These are phyloP conservation scores for Trametes meyenii DNA, from an alignment of 768 basidiomycete species.

Conservation along the genomic window DNA sequence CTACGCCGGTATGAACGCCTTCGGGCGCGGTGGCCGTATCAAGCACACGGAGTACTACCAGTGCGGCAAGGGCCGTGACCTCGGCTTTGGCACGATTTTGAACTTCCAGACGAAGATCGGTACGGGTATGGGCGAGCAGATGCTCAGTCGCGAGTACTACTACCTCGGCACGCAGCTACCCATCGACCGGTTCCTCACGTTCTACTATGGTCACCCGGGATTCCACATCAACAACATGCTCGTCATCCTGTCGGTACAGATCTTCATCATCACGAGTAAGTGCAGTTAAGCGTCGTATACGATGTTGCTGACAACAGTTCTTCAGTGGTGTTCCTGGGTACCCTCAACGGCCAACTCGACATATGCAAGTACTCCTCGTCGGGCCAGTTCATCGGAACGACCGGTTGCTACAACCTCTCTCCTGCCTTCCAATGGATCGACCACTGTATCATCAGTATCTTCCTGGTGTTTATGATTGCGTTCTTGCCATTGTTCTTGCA, in stretches of 20 bases:
- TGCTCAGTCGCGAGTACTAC: constrained; percentile 99
- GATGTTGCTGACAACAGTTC: constrained; percentile 26
- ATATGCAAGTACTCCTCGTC: constrained; percentile 79
- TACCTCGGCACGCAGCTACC: constrained; percentile 98
- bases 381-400: constrained; percentile 75
- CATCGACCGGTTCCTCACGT: constrained; percentile 97
- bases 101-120: constrained; percentile 99
- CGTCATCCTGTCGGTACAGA: constrained; percentile 94
- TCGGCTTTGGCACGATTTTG: constrained; percentile 97
- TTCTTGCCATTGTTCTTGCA: constrained; percentile 95
- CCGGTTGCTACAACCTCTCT: constrained; percentile 91
- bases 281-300: constrained; percentile 21
- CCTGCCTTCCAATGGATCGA: constrained; percentile 96
- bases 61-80: constrained; percentile 97
- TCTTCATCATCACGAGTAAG: constrained; percentile 91
- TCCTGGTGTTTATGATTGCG: constrained; percentile 97
- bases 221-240: constrained; percentile 99
- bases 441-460: constrained; percentile 96
- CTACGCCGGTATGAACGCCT: constrained; percentile 98
- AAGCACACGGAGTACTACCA: constrained; percentile 99
- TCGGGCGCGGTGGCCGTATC: constrained; percentile 95
- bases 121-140: constrained; percentile 99
- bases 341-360: constrained; percentile 77
- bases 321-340: constrained; percentile 92
- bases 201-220: constrained; percentile 99